Evolutionary conservation across 148 eudicot genomes (phyloP).

Genomic region (Rhododendron mucronatum): DNA sequence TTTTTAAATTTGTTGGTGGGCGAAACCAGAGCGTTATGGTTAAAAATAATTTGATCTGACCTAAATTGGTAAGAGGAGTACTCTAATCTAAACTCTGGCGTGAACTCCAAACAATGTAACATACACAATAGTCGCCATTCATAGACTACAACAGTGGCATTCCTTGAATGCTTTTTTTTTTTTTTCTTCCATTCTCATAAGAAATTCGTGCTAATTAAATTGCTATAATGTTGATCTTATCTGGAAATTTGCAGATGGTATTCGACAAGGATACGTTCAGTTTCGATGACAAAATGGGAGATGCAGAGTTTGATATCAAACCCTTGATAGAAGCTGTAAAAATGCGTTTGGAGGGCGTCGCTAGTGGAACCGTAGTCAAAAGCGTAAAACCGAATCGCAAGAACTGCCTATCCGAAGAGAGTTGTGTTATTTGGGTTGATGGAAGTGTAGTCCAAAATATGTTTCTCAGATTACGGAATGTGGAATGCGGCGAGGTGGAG

Average conservation of each 20-base stretch:
- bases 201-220: no score
- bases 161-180: neutral
- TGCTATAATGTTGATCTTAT: no score
- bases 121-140: no score
- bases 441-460: slow-evolving; percentile 9
- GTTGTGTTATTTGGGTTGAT: neutral
- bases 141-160: neutral
- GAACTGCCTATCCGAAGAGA: slow-evolving; percentile 20
- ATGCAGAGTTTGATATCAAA: slow-evolving; percentile 20
- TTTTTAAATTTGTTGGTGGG: no score
- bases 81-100: no score
- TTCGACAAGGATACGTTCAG: slow-evolving; percentile 15
- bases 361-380: slow-evolving; percentile 4
- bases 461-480: slow-evolving; percentile 18
- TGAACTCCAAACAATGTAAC: no score
- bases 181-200: no score
- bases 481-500: slow-evolving; percentile 19
- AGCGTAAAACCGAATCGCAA: slow-evolving; percentile 11
- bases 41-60: no score
- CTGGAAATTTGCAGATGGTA: slow-evolving; percentile 7
- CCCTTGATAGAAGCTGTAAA: slow-evolving; percentile 12
- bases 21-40: neutral
- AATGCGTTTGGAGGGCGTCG: neutral
- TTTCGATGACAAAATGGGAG: slow-evolving; percentile 24
- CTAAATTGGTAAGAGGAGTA: no score